These are phyloP conservation scores for Fonsecaea erecta DNA, from an alignment of 2,329 filamentous ascomycete genomes.

Conservation along the genomic window DNA sequence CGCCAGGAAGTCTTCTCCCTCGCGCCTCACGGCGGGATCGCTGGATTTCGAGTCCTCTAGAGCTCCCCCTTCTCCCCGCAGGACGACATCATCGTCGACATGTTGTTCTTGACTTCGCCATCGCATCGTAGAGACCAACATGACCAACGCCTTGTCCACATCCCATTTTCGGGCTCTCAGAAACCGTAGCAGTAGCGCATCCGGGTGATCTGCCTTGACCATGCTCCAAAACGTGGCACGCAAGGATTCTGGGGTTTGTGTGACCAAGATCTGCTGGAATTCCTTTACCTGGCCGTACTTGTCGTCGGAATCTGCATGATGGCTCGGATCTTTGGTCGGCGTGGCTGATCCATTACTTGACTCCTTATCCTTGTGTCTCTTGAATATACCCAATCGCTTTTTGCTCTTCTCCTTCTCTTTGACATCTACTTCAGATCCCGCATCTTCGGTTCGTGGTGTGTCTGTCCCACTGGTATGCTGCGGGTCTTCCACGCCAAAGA, in stretches of 20 bases:
- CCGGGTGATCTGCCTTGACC: slow-evolving; percentile 94
- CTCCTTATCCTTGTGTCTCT: slow-evolving; percentile 52
- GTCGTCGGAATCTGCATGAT: slow-evolving; percentile 67
- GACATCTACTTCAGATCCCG: slow-evolving; percentile 38
- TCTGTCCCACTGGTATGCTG: slow-evolving; percentile 25
- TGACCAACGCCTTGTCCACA: slow-evolving; percentile 86
- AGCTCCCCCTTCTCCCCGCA: slow-evolving; percentile 72
- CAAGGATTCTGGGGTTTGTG: slow-evolving; percentile 75
- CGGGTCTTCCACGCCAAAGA: slow-evolving; percentile 66
- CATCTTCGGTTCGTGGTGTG: slow-evolving; percentile 36
- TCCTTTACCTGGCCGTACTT: slow-evolving; percentile 91
- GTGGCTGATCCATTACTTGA: slow-evolving; percentile 46
- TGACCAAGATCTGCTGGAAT: slow-evolving; percentile 80
- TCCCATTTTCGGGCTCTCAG: slow-evolving; percentile 94
- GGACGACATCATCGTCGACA: slow-evolving; percentile 87
- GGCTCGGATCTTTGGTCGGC: slow-evolving; percentile 45
- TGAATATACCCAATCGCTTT: slow-evolving; percentile 73
- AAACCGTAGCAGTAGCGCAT: slow-evolving; percentile 80
- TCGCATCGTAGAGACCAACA: slow-evolving; percentile 92
- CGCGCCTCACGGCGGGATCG: slow-evolving; percentile 67
- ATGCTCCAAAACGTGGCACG: slow-evolving; percentile 85
- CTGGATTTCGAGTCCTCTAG: slow-evolving; percentile 62
- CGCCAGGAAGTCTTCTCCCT: slow-evolving; percentile 75
- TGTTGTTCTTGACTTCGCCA: slow-evolving; percentile 85
- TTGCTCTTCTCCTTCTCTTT: slow-evolving; percentile 70